Evolutionary conservation across 1,284 basidiomycete genomes (phyloP), one percentile per base, ranked within the genome.

Genomic region (Marasmius fiardii): DNA sequence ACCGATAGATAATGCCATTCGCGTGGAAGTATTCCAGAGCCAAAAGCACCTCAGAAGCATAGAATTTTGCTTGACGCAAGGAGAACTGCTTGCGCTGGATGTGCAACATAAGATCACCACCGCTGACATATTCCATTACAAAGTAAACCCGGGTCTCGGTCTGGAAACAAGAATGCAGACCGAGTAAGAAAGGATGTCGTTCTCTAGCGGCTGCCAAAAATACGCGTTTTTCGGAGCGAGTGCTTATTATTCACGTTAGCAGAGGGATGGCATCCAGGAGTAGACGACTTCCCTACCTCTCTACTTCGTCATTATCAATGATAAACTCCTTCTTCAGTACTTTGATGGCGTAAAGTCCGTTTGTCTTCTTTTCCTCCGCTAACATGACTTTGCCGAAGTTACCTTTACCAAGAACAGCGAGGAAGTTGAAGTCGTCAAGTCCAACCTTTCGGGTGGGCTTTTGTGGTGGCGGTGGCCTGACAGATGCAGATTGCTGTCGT

Each of bases 361-460:
- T 93, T 26, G 86, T 83, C 67, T 82, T 86, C 83, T 98, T 99
- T 79, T 99, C 97, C 73, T 99, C 97, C 18, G 97, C 97, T 55
- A 99, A 79, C 97, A 99, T 99, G 73, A 99, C 97, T 73, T 99
- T 99, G 56, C 97, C 97, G 66, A 99, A 99, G 74, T 99, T 99
- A 68, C 97, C 97, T 74, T 99, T 99, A 57, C 97, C 97, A 31
- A 99, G 83, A 18, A 99, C 97, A 20, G 97, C 95, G 53, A 99
- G 77, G 81, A 99, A 99, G 71, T 99, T 99, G 81, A 99, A 99
- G 72, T 99, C 97, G 71, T 99, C 95, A 43, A 99, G 79, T 0
- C 95, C 94, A 61, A 99, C 92, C 74, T 95, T 96, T 55, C 94
- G 84, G 71, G 24, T 16, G 39, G 39, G 39, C 28, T 87, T 88